These are phyloP conservation scores for Beta macrorhiza DNA, from an alignment of 179 eudicot species.

Conservation along the genomic window DNA sequence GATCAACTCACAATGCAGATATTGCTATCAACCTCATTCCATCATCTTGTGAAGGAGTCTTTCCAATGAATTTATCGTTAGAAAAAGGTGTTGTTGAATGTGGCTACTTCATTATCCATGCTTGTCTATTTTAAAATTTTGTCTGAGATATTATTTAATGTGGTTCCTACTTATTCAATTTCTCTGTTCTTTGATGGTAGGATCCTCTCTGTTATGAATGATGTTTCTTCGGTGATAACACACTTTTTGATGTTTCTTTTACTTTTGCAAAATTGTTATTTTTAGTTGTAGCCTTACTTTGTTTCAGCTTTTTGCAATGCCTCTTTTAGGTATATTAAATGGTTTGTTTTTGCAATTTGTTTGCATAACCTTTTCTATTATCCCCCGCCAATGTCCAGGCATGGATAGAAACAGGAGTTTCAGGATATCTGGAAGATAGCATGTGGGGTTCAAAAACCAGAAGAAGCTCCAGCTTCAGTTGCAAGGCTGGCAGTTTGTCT, in stretches of 20 bases:
- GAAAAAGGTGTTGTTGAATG: too few relatives aligned
- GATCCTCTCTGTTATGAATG: not conserved
- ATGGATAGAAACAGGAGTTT: slow-evolving; percentile 89
- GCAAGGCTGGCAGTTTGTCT: slow-evolving; percentile 52
- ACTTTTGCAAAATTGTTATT: not conserved
- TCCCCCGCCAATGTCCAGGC: slow-evolving; percentile 56
- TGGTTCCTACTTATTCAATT: not conserved
- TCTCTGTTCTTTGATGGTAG: not conserved
- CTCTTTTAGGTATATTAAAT: not conserved
- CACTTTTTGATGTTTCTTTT: not conserved
- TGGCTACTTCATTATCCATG: not conserved
- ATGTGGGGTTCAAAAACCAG: slow-evolving; percentile 66
- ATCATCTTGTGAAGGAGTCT: not conserved
- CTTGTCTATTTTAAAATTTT: not conserved
- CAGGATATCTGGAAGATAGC: slow-evolving; percentile 46
- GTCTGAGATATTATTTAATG: not conserved
- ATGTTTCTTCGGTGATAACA: not conserved
- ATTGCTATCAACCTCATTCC: not conserved
- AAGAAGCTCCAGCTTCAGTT: slow-evolving; percentile 57
- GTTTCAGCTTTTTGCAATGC: not conserved
- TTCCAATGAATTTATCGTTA: not conserved
- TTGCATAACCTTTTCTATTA: slow-evolving; percentile 4
- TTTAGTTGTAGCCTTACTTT: not conserved
- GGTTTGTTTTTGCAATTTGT: not conserved
- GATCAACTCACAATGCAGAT: not conserved